Percentiles rank a stretch among this genome's conserved stretches.
Evolutionary conservation across 2,329 filamentous ascomycete genomes (phyloP).

Genomic region (Sordariomycetes sp.): DNA sequence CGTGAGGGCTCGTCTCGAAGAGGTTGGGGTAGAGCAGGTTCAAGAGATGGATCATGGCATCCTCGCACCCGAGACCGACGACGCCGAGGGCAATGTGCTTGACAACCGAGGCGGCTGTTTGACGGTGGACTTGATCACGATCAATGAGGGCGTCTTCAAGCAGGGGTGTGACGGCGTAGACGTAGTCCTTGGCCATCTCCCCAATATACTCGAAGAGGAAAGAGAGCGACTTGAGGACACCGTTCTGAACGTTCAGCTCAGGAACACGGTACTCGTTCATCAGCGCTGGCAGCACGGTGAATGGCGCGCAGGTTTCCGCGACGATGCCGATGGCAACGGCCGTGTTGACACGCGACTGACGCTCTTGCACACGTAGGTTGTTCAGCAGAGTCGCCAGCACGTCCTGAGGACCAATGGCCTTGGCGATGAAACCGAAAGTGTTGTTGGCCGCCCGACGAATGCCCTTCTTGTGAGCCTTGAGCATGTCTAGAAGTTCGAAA

Average conservation of each 20-base stretch:
- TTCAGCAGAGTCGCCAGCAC: constrained; percentile 92
- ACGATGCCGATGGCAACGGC: constrained; percentile 98
- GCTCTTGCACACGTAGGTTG: constrained; percentile 93
- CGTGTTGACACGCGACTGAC: constrained; percentile 96
- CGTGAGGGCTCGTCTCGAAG: constrained; percentile 95
- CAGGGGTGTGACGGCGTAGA: constrained; percentile 92
- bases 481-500: constrained; percentile 97
- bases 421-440: constrained; percentile 98
- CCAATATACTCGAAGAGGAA: constrained; percentile 99
- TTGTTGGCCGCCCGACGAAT: constrained; percentile 98
- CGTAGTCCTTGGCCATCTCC: constrained; percentile 99
- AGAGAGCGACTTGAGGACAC: constrained; percentile 90
- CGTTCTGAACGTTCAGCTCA: constrained; percentile 97
- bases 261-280: constrained; percentile 99
- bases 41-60: constrained; percentile 95
- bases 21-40: constrained; percentile 95
- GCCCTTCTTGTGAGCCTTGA: constrained; percentile 99
- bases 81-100: constrained; percentile 97
- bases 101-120: constrained; percentile 92
- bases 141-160: constrained; percentile 97
- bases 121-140: constrained; percentile 93
- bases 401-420: constrained; percentile 96
- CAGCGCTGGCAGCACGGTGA: constrained; percentile 93
- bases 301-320: constrained; percentile 94
- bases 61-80: constrained; percentile 94